These are phyloP conservation scores for Fusarium fujikuroi DNA, from an alignment of 2,329 filamentous ascomycete genomes.

Conservation along the genomic window DNA sequence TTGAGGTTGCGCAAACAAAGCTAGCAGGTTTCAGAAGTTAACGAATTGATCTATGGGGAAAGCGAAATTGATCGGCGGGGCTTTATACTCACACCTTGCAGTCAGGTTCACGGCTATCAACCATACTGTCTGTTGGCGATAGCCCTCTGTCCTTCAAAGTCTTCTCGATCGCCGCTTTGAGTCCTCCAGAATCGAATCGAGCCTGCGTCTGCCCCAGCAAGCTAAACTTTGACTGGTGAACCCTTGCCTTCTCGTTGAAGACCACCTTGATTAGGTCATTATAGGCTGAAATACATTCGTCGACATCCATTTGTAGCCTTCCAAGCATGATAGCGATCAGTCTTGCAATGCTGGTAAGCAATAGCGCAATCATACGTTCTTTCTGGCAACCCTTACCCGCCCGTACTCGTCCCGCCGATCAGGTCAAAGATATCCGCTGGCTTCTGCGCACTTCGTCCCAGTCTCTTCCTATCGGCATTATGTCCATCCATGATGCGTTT, in stretches of 20 bases:
- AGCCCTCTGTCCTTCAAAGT: neutral
- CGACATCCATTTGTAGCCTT: neutral
- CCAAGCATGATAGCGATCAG: conserved; percentile 10
- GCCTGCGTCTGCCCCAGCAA: neutral
- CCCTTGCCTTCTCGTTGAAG: neutral
- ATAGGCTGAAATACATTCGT: neutral
- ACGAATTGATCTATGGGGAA: neutral
- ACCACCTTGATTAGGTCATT: neutral
- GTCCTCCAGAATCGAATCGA: neutral
- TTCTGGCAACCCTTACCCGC: neutral
- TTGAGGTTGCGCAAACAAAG: neutral
- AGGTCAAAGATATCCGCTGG: conserved; percentile 6
- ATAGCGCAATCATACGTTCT: accelerated
- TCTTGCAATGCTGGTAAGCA: neutral
- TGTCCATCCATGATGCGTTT: neutral
- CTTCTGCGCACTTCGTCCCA: neutral
- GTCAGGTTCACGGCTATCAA: neutral
- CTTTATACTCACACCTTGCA: neutral
- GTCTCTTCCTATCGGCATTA: neutral
- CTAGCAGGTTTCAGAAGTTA: neutral
- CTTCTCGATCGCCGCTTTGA: neutral
- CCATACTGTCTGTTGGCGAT: neutral
- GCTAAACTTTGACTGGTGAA: neutral
- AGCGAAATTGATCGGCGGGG: no score
- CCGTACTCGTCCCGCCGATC: conserved; percentile 3